Evolutionary conservation across 768 basidiomycete genomes (phyloP).

Genomic region (Favolaschia claudopus): DNA sequence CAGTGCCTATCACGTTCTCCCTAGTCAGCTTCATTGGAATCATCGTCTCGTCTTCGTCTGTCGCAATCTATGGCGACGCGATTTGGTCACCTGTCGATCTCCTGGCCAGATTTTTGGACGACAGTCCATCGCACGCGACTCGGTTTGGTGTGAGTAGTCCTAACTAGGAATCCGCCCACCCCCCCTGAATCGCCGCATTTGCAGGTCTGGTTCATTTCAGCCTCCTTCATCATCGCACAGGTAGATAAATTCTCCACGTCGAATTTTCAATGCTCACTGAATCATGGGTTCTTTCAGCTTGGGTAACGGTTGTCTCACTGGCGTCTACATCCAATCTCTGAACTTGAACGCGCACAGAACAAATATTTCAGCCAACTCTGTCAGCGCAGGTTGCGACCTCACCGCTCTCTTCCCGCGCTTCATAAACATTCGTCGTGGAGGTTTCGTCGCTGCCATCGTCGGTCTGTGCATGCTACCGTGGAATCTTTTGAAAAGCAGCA

Average conservation of each 20-base stretch:
- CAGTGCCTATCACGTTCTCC: constrained; percentile 77
- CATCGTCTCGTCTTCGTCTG: constrained; percentile 80
- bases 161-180: no score
- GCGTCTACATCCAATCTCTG: not conserved
- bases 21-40: constrained; percentile 83
- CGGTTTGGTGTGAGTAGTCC: constrained; percentile 62
- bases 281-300: constrained; percentile 13
- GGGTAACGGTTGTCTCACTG: constrained; percentile 16
- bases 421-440: constrained; percentile 86
- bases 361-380: constrained; percentile 84
- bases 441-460: constrained; percentile 82
- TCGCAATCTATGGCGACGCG: constrained; percentile 77
- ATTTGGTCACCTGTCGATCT: constrained; percentile 84
- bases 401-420: constrained; percentile 81
- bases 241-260: constrained; percentile 2
- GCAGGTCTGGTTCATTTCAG: constrained; percentile 80
- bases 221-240: constrained; percentile 82
- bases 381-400: constrained; percentile 85
- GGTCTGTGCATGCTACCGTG: constrained; percentile 81
- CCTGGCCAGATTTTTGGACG: constrained; percentile 72
- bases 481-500: constrained; percentile 78
- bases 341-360: constrained; percentile 50
- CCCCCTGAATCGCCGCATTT: not conserved
- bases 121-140: constrained; percentile 65
- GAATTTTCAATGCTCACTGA: not conserved